A percentile compares a stretch with the other conserved stretches of the same genome.
These are phyloP conservation scores for Oryza longistaminata DNA, from an alignment of 176 grass and related monocot species.

Conservation along the genomic window DNA sequence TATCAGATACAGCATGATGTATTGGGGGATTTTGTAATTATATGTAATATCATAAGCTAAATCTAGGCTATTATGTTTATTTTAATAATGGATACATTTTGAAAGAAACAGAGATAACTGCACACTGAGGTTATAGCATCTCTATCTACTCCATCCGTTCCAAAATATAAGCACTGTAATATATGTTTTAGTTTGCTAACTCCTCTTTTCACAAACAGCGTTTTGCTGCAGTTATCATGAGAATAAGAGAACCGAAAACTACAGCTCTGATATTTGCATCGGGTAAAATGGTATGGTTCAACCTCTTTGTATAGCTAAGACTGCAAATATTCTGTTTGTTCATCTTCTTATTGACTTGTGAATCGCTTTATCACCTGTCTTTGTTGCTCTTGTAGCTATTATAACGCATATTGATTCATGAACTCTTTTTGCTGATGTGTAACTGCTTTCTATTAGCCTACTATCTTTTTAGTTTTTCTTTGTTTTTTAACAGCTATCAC, in stretches of 20 bases:
- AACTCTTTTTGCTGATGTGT: not conserved
- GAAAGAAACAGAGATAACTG: not conserved
- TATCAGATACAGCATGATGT: not conserved
- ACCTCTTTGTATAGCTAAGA: not conserved
- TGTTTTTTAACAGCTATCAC: not conserved
- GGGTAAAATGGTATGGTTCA: conserved; percentile 85
- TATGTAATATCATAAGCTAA: not conserved
- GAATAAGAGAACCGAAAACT: conserved; percentile 99
- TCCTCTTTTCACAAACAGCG: conserved; percentile 55
- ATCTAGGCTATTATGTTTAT: not conserved
- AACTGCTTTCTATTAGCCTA: not conserved
- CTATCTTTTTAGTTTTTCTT: not conserved
- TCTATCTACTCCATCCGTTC: not conserved
- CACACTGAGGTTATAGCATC: not conserved
- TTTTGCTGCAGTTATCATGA: conserved; percentile 99
- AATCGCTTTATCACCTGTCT: not conserved
- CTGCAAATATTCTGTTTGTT: not conserved
- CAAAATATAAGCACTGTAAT: not conserved
- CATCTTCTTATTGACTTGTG: not conserved
- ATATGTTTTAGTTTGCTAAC: conserved; percentile 19
- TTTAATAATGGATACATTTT: not conserved
- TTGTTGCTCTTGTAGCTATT: not conserved
- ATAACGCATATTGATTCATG: not conserved
- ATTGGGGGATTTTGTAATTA: not conserved
- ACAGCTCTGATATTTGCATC: conserved; percentile 98